Percentiles rank a stretch among this genome's conserved stretches.
Evolutionary conservation across 352 stramenopile genomes (phyloP).

Genomic region (Pythium volutum): DNA sequence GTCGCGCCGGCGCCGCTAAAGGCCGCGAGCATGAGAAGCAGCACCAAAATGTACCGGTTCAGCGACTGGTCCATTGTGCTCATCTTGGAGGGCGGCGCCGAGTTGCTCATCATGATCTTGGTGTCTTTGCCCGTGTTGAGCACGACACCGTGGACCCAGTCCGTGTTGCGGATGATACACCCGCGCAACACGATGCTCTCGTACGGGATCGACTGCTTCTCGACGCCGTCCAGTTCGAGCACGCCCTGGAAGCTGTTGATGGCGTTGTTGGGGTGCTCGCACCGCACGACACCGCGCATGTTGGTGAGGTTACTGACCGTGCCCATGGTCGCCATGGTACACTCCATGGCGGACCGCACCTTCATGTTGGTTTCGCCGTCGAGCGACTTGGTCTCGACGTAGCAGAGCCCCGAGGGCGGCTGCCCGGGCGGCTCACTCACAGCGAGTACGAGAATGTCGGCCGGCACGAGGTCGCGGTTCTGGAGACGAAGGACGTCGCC

Average conservation of each 20-base stretch:
- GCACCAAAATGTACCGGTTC: constrained; percentile 70
- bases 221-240: constrained; percentile 49
- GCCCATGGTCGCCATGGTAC: constrained; percentile 53
- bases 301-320: constrained; percentile 35
- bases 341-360: constrained; percentile 76
- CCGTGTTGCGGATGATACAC: constrained; percentile 91
- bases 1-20: constrained; percentile 64
- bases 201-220: constrained; percentile 67
- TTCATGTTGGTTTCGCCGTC: constrained; percentile 95
- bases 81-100: constrained; percentile 78
- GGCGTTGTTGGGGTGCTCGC: constrained; percentile 82
- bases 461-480: constrained; percentile 83
- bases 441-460: constrained; percentile 81
- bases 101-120: constrained; percentile 91
- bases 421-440: constrained; percentile 62
- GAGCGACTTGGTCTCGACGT: constrained; percentile 90
- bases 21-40: constrained; percentile 60
- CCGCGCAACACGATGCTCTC: constrained; percentile 89
- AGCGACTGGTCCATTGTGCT: constrained; percentile 83
- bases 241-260: constrained; percentile 92
- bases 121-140: constrained; percentile 94
- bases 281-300: constrained; percentile 63
- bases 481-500: constrained; percentile 77
- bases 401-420: constrained; percentile 74
- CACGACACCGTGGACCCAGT: constrained; percentile 90